Evolutionary conservation across 108 stramenopile genomes (phyloP), one percentile per base, ranked within the genome.

Genomic region (Stephanodiscus minutulus): DNA sequence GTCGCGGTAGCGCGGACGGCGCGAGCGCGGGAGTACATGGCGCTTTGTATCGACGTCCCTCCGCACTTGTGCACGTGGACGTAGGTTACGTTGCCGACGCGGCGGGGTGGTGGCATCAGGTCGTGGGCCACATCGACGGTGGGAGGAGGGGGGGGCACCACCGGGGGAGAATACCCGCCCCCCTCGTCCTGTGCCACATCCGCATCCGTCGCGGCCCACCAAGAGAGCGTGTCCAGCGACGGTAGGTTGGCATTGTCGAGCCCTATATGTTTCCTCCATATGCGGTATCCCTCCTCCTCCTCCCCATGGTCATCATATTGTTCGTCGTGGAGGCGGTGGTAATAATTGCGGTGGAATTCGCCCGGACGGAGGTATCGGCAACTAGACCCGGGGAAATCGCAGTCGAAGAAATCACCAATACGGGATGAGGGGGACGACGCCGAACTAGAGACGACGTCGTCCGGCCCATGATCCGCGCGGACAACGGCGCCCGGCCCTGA

Each of bases 41-140:
- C 73, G 35, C 73, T 35, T 31, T 73, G 73, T 21, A 73, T 65
- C 20, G 63, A 73, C 13, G 73, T 73, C 4, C 73, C 73, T 54
- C 63, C 63, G 47, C 73, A 73, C 53, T 73, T 64, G 24, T 73
- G 73, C 25, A 73, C 41, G 37, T 73, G 63, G 56, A 73, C 57
- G 27, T 73, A 73, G 1, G 73, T 65, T 0, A 65, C 1, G 59
- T 65, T 73, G 11, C 22, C 48, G 22, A 5, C 41, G 39, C 48
- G 29, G 7, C 1, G 18, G 12, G 17, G 15, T 37, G 7, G n/a
- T n/a, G n/a, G n/a, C n/a, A n/a, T 37, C 12, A 18, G 48, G 1
- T 48, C 27, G 37, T n/a, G 8, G 70, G 46, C 59, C 41, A 49
- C 12, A 5, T 4, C 22, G 29, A 47, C 44, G 18, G n/a, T n/a